phyloP scores from a whole-genome alignment of 2,329 filamentous ascomycete genomes.

The Pyricularia grisea region DNA sequence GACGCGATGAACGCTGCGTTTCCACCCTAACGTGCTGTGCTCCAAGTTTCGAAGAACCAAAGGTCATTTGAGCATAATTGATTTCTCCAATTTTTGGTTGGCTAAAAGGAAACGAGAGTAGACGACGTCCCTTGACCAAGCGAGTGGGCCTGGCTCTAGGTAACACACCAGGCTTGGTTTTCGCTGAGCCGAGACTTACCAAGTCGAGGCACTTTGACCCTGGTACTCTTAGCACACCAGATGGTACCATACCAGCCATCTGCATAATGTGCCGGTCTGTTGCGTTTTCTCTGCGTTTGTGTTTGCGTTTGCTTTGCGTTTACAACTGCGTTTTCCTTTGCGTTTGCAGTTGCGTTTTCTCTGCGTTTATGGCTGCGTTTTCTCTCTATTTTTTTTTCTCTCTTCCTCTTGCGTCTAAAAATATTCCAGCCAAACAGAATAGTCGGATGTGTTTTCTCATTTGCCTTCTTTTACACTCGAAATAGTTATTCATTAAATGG shows the following conservation, averaged over 20 bases:
- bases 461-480: background rate
- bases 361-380: background rate
- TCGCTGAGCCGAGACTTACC: background rate
- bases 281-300: conserved; percentile 2
- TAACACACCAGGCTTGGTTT: background rate
- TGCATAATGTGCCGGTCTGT: background rate
- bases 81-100: background rate
- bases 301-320: conserved; percentile 1
- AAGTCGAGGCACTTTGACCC: background rate
- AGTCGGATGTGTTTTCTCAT: background rate
- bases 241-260: background rate
- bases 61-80: background rate
- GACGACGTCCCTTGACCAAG: background rate
- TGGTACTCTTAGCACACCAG: background rate
- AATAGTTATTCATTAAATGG: no score
- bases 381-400: background rate
- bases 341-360: conserved; percentile 1
- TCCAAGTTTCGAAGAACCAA: background rate
- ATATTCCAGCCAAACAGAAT: background rate
- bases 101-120: background rate
- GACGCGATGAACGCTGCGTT: background rate
- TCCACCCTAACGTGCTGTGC: no score
- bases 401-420: background rate
- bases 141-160: background rate
- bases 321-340: background rate